Conservation (phyloP, 495 filamentous ascomycete species). For the Podospora fimiseda region DNA sequence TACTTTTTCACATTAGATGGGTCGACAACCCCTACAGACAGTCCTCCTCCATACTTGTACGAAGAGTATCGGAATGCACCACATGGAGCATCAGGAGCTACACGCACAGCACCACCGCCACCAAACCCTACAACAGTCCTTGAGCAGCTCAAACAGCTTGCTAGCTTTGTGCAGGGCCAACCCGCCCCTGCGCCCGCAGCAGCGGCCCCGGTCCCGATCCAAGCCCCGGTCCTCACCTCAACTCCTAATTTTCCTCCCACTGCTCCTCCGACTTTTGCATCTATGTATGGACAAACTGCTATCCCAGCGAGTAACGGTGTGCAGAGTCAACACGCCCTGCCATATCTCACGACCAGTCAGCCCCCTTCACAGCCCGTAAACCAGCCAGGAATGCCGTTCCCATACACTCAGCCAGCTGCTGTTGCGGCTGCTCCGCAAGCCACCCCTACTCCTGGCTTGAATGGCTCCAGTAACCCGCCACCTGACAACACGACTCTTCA, state of each 20-base stretch:
- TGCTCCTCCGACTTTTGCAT: slow-evolving; percentile 15
- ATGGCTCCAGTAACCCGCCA: slow-evolving; percentile 41
- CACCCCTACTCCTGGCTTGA: slow-evolving; percentile 17
- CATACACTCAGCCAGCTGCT: slow-evolving; percentile 10
- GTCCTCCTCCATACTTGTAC: slow-evolving; percentile 52
- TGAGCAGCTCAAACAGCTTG: slow-evolving; percentile 74
- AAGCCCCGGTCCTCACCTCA: slow-evolving; percentile 22
- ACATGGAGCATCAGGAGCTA: slow-evolving; percentile 18
- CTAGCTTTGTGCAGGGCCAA: slow-evolving; percentile 66
- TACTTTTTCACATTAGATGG: slow-evolving; percentile 43
- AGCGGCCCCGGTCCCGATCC: not conserved
- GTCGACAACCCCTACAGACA: slow-evolving; percentile 77
- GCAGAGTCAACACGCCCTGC: slow-evolving; percentile 17
- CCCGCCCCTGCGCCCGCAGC: slow-evolving; percentile 34
- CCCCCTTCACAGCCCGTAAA: slow-evolving; percentile 53
- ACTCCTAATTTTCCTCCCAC: slow-evolving; percentile 21
- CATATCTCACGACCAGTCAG: slow-evolving; percentile 25
- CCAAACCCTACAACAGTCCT: slow-evolving; percentile 52
- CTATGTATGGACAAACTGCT: slow-evolving; percentile 13
- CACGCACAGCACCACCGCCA: slow-evolving; percentile 20
- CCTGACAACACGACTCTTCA: slow-evolving; percentile 40
- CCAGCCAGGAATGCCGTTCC: slow-evolving; percentile 44
- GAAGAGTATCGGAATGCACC: slow-evolving; percentile 17
- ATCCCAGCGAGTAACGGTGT: slow-evolving; percentile 16
- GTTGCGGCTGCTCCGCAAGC: slow-evolving; percentile 34